These are phyloP conservation scores for Fusarium udum DNA, from an alignment of 2,329 filamentous ascomycete genomes.

Conservation along the genomic window DNA sequence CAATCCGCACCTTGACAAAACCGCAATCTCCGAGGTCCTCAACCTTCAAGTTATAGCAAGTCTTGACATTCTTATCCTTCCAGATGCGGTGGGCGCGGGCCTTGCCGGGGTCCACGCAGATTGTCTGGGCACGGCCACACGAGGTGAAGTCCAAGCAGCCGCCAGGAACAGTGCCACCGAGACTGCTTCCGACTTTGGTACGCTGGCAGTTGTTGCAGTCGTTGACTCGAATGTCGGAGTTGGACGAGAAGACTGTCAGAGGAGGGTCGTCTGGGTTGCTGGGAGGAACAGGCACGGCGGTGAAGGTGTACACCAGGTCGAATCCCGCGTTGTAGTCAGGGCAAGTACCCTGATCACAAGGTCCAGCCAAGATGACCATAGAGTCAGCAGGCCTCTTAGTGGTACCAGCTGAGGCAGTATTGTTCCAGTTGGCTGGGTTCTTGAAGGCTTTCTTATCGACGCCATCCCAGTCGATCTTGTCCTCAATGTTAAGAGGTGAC, in stretches of 20 bases:
- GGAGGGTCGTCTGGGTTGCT: not conserved
- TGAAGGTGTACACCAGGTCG: not conserved
- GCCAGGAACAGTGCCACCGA: not conserved
- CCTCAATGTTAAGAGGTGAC: not conserved
- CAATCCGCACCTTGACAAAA: not conserved
- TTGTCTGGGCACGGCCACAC: not conserved
- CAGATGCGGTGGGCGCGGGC: not conserved
- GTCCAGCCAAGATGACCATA: not conserved
- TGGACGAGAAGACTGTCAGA: not conserved
- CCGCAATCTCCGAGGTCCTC: not conserved
- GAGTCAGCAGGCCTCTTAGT: not conserved
- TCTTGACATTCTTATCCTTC: not conserved
- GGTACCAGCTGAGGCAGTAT: not conserved
- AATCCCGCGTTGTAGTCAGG: not conserved
- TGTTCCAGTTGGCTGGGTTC: not conserved
- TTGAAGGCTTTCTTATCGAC: not conserved
- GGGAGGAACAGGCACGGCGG: not conserved
- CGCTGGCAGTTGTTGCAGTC: not conserved
- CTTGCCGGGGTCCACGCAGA: not conserved
- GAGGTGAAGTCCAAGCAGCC: not conserved
- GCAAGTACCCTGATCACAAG: not conserved
- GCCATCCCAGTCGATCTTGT: not conserved
- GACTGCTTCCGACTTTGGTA: not conserved
- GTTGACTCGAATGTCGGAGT: not conserved
- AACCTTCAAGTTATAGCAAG: not conserved